Evolutionary conservation across 2,329 filamentous ascomycete genomes (phyloP).

Genomic region (Cercospora citrullina): DNA sequence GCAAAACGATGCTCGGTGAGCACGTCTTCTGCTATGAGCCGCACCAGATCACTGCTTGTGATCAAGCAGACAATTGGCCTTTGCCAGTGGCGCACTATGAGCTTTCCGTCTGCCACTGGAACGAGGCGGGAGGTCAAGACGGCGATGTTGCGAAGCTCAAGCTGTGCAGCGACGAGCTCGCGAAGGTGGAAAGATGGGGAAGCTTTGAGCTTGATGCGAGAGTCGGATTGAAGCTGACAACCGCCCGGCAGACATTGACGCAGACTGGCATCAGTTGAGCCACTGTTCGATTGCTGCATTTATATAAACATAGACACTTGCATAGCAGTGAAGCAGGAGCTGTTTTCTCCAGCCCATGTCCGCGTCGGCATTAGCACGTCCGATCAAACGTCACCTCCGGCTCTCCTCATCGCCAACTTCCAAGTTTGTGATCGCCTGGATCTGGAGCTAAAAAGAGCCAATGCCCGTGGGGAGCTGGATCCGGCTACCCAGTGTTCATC

Average conservation of each 20-base stretch:
- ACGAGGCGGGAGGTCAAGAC: slow-evolving; percentile 53
- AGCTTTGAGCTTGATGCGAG: slow-evolving; percentile 71
- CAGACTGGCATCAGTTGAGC: slow-evolving; percentile 28
- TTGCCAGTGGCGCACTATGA: slow-evolving; percentile 81
- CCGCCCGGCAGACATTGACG: slow-evolving; percentile 64
- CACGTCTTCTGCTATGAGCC: slow-evolving; percentile 63
- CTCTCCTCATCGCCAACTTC: slow-evolving; percentile 9
- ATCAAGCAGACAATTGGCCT: slow-evolving; percentile 67
- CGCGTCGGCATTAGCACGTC: slow-evolving; percentile 3
- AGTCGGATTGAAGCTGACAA: slow-evolving; percentile 70
- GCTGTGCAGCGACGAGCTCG: slow-evolving; percentile 65
- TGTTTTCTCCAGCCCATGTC: background rate
- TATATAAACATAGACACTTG: slow-evolving; percentile 1
- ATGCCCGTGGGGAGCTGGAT: background rate
- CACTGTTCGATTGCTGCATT: background rate
- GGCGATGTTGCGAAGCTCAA: slow-evolving; percentile 51
- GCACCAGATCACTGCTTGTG: slow-evolving; percentile 50
- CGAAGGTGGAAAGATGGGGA: slow-evolving; percentile 70
- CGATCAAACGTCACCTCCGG: background rate
- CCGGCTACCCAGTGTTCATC: background rate
- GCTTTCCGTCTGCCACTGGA: slow-evolving; percentile 78
- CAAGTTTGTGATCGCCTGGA: slow-evolving; percentile 1
- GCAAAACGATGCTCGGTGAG: slow-evolving; percentile 62
- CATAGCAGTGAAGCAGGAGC: background rate
- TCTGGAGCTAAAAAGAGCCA: background rate